A percentile compares a stretch with the other conserved stretches of the same genome.
phyloP scores from a whole-genome alignment of 202 grass and related monocot species.

The Carex arenaria region DNA sequence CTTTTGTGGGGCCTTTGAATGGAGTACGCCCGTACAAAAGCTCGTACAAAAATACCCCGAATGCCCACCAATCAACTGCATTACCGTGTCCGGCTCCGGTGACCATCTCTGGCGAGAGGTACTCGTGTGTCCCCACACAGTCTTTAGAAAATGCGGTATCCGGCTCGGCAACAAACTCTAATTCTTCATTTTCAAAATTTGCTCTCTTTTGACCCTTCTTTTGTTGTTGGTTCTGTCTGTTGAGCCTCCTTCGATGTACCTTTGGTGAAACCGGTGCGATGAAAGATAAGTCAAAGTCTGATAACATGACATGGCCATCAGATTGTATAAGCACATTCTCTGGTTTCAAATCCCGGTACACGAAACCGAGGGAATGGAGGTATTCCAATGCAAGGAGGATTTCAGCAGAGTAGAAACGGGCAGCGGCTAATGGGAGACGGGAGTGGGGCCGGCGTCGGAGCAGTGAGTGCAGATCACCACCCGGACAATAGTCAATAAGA shows the following conservation, averaged over 20 bases:
- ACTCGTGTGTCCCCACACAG: conserved; percentile 91
- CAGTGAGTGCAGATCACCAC: conserved; percentile 60
- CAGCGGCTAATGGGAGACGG: conserved; percentile 50
- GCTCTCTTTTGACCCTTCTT: not conserved
- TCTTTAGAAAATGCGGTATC: conserved; percentile 59
- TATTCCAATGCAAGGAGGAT: conserved; percentile 83
- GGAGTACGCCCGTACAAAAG: conserved; percentile 76
- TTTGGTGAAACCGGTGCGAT: conserved; percentile 54
- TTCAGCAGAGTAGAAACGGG: conserved; percentile 77
- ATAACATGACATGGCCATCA: conserved; percentile 85
- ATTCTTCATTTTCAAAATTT: conserved; percentile 33
- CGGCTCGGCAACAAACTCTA: conserved; percentile 86
- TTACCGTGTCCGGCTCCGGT: conserved; percentile 65
- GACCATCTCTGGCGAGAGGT: conserved; percentile 83
- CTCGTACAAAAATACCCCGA: conserved; percentile 85
- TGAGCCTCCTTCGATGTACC: conserved; percentile 44
- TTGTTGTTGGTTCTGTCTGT: conserved; percentile 23
- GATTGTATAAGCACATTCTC: conserved; percentile 82
- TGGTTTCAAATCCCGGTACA: conserved; percentile 90
- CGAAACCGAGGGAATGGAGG: conserved; percentile 81
- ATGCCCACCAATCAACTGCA: conserved; percentile 93
- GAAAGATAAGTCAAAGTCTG: conserved; percentile 76
- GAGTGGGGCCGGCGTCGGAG: conserved; percentile 52
- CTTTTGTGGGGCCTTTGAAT: conserved; percentile 72
- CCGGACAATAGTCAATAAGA: conserved; percentile 81